Percentiles rank a stretch among this genome's conserved stretches.
Conservation (phyloP, 768 basidiomycete genomes). For the Lyophyllum semitale region DNA sequence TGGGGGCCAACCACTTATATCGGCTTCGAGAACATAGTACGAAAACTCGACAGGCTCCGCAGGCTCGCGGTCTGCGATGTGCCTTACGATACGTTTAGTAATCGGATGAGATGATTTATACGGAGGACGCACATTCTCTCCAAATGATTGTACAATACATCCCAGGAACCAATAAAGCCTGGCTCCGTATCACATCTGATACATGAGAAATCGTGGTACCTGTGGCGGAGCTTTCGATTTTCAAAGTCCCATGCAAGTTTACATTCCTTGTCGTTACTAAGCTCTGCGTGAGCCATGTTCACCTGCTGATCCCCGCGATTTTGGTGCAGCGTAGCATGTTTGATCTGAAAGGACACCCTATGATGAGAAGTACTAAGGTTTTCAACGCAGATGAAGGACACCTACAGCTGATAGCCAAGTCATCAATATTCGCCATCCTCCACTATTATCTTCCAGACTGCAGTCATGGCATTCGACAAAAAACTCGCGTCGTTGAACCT, state of each 20-base stretch:
- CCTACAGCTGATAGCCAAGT: conserved; percentile 6
- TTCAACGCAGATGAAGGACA: neutral
- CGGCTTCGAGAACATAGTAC: neutral
- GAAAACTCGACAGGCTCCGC: neutral
- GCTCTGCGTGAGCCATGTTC: neutral
- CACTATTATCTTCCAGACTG: neutral
- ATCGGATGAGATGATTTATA: neutral
- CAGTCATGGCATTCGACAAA: conserved; percentile 8
- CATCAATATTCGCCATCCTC: conserved; percentile 1
- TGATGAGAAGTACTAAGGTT: neutral
- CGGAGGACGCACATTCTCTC: neutral
- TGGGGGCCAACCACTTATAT: neutral
- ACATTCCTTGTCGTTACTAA: neutral
- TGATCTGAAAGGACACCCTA: neutral
- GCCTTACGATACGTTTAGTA: neutral
- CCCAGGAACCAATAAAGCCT: neutral
- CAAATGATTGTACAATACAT: neutral
- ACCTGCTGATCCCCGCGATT: neutral
- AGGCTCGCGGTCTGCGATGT: neutral
- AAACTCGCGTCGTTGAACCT: neutral
- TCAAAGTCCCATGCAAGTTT: neutral
- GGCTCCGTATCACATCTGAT: neutral
- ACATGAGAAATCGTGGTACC: neutral
- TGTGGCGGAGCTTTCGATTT: neutral
- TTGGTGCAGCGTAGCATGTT: neutral